Evolutionary conservation across 202 grass and related monocot genomes (phyloP).

Genomic region (Schoenoplectus tabernaemontani): DNA sequence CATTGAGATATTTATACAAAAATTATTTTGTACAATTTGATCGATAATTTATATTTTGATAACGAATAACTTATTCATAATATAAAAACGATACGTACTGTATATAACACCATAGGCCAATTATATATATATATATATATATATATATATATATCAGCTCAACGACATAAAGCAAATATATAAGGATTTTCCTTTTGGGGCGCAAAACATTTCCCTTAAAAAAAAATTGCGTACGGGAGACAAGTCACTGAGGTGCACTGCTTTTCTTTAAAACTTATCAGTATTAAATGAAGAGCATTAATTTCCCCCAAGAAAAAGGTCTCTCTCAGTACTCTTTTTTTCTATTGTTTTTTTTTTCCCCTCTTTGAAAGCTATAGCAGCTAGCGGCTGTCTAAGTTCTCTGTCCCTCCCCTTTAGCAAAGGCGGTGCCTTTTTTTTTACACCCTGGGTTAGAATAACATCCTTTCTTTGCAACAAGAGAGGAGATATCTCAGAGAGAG

Average conservation of each 20-base stretch:
- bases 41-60: too few species aligned
- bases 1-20: too few species aligned
- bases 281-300: slow-evolving; percentile 7
- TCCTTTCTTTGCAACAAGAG: slow-evolving; percentile 27
- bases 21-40: too few species aligned
- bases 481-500: slow-evolving; percentile 30
- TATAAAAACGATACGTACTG: background rate
- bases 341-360: slow-evolving; percentile 1
- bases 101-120: too few species aligned
- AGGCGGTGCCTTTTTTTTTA: slow-evolving; percentile 24
- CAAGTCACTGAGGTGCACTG: slow-evolving; percentile 11
- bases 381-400: slow-evolving; percentile 11
- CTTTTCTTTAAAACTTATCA: slow-evolving; percentile 11
- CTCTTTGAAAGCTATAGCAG: background rate
- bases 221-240: background rate
- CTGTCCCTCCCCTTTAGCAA: too few species aligned
- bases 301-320: slow-evolving; percentile 18
- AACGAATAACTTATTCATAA: too few species aligned
- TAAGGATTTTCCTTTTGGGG: background rate
- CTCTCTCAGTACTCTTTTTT: background rate
- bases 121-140: too few species aligned
- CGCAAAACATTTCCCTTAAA: slow-evolving; percentile 6
- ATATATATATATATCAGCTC: too few species aligned
- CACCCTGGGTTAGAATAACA: slow-evolving; percentile 24
- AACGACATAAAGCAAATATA: background rate